Base-by-base conservation (phyloP, 2,329 filamentous ascomycete genomes). In the Pseudogymnoascus sp. region DNA sequence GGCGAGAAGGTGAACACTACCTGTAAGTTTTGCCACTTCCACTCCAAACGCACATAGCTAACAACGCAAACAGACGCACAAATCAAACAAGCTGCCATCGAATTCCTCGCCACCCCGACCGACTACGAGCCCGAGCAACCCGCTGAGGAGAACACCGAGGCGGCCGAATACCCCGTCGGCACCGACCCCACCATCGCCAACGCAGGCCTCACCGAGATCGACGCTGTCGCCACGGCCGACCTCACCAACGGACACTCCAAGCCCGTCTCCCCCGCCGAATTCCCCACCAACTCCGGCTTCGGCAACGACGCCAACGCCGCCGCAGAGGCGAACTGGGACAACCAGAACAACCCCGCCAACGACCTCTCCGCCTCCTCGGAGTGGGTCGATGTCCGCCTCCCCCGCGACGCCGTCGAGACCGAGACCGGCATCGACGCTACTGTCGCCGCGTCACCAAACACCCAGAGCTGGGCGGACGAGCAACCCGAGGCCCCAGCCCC, bases 391-490 rank as follows among this genome's bases (percentile, higher is more conserved):
- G 87, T 93, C 61, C 41, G 89, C 84, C 88, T 95, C 64, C 85
- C 90, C 60, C 85, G 88, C 63, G 83, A 91, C 68, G 82, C 87
- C 55, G 77, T 84, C 60, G 91, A 95, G 79, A 87, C 88, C 4
- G 90, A 94, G 65, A 84, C 81, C 38, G 85, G 84, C 38, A 73
- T 84, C 43, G 76, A 80, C 55, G 83, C 84, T 26, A 85, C 83
- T 6, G 77, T 78, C 7, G 74, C 77, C 39, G 72, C 76, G 62
- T 80, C 81, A 69, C 79, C 80, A 31, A 81, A 82, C 69, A 80
- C 80, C 41, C 85, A 88, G 71, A 91, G 87, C 69, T 95, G 90
- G 90, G 90, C 90, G 26, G 91, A 96, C 70, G 90, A 94, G 65
- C 83, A 89, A 68, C 84, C 88, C 16, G 83, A 86, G 64, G 74